Base-by-base conservation (phyloP, 768 basidiomycete genomes). In the Lentinus brumalis region DNA sequence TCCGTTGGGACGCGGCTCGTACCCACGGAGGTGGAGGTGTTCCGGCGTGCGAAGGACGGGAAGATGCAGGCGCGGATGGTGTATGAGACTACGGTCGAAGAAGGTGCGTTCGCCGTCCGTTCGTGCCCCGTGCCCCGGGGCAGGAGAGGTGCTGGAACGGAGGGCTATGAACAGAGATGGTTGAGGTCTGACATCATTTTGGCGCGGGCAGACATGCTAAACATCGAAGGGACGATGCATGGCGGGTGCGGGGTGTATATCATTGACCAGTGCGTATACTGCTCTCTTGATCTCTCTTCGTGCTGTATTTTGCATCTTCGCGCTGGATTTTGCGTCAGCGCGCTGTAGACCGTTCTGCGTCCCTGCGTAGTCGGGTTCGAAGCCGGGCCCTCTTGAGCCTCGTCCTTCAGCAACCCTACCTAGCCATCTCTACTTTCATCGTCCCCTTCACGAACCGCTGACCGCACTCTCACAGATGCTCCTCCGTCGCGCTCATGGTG, bases 161-260 rank as follows among this genome's bases (percentile, higher is more conserved):
- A 26, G 21, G 21, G 21, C 1, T 1, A 26, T 26, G 21, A 26
- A 26, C 21, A 26, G 21, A 26, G 21, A 26, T 26, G 21, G 21
- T 26, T 26, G 21, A 26, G 21, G 21, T 26, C 21, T 26, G 21
- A 26, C 21, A 26, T 26, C 1, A 26, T 26, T 26, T 5, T 26
- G 32, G 40, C 30, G 15, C 50, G 6, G 10, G 16, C 30, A 67
- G 66, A 63, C n/a, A 67, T 67, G 66, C 40, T 59, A 21, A 67
- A 64, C 47, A 44, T 53, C 9, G 26, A 32, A n/a, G 42, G 56
- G 39, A 67, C 40, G 41, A 35, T 67, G 39, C 66, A 67, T 26
- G 66, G 66, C 26, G 66, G 66, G 42, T 67, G 63, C 42, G 38
- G 53, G 21, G 61, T 64, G 16, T 64, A 62, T 49, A 46, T 67